Conservation (phyloP, 2,329 filamentous ascomycete genomes). For the Pseudopithomyces maydicus region DNA sequence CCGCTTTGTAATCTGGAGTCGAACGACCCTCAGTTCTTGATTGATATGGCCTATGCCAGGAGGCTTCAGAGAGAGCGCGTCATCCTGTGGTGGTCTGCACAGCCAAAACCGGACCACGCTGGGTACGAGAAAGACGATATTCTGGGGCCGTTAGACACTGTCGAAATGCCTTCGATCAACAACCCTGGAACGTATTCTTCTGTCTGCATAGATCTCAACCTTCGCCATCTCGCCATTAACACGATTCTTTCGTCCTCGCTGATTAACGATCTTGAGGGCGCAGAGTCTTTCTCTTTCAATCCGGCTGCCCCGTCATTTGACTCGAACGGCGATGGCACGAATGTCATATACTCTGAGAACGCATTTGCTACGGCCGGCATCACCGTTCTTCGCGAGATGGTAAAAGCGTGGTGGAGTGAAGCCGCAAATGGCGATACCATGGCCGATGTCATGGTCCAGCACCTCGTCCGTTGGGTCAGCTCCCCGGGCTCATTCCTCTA, state of each 20-base stretch:
- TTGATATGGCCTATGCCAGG: conserved; percentile 93
- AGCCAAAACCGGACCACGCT: conserved; percentile 88
- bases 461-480: conserved; percentile 96
- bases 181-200: conserved; percentile 93
- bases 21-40: conserved; percentile 92
- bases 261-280: conserved; percentile 93
- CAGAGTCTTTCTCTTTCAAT: conserved; percentile 85
- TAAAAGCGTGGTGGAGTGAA: conserved; percentile 97
- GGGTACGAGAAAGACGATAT: conserved; percentile 95
- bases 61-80: conserved; percentile 89
- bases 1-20: conserved; percentile 94
- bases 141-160: conserved; percentile 77
- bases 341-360: conserved; percentile 80
- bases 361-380: conserved; percentile 93
- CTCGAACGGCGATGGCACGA: conserved; percentile 64
- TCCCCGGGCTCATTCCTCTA: conserved; percentile 93
- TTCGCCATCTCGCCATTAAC: conserved; percentile 95
- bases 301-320: conserved; percentile 69
- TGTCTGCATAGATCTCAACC: conserved; percentile 92
- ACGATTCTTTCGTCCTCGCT: conserved; percentile 95
- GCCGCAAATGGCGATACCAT: conserved; percentile 88
- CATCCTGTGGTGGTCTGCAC: conserved; percentile 94
- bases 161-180: conserved; percentile 92
- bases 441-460: conserved; percentile 97
- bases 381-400: conserved; percentile 92